These are phyloP conservation scores for Hymenoscyphus fraxineus DNA, from an alignment of 2,329 filamentous ascomycete species.

Conservation along the genomic window DNA sequence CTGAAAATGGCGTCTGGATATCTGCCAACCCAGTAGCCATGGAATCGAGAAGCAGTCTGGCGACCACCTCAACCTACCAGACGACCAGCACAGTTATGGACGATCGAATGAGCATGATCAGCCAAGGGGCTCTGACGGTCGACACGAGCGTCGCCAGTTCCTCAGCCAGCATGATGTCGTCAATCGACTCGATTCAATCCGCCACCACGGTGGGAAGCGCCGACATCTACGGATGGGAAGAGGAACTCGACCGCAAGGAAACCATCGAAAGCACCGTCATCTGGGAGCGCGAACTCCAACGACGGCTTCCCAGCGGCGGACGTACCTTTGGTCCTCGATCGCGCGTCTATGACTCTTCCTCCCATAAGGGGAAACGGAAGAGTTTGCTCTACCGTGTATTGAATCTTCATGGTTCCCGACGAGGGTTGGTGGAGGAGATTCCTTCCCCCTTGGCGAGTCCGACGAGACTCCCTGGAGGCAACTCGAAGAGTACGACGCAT, in stretches of 20 bases:
- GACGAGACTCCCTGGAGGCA: neutral
- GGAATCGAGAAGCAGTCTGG: constrained; percentile 29
- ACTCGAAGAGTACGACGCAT: neutral
- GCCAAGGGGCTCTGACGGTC: constrained; percentile 21
- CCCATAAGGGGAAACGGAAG: constrained; percentile 25
- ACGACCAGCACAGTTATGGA: constrained; percentile 23
- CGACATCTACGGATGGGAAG: constrained; percentile 54
- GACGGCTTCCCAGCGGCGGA: constrained; percentile 23
- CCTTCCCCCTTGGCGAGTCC: constrained; percentile 6
- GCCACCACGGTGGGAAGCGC: constrained; percentile 34
- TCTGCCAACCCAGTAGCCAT: constrained; percentile 26
- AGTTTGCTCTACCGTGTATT: constrained; percentile 31
- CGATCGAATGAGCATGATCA: constrained; percentile 19
- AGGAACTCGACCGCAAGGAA: constrained; percentile 40
- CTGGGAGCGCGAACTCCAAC: constrained; percentile 23
- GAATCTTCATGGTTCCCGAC: constrained; percentile 21
- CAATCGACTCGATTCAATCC: constrained; percentile 33
- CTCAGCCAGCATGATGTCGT: constrained; percentile 33
- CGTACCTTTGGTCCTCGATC: constrained; percentile 21
- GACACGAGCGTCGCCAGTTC: constrained; percentile 35
- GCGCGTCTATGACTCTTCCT: constrained; percentile 9
- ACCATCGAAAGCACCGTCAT: constrained; percentile 22
- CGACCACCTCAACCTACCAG: constrained; percentile 23
- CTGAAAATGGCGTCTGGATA: constrained; percentile 29
- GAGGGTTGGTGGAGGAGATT: constrained; percentile 5